Evolutionary conservation across 768 basidiomycete species (phyloP), one percentile per base, ranked within the genome.

Genomic region (Multifurca ochricompacta): DNA sequence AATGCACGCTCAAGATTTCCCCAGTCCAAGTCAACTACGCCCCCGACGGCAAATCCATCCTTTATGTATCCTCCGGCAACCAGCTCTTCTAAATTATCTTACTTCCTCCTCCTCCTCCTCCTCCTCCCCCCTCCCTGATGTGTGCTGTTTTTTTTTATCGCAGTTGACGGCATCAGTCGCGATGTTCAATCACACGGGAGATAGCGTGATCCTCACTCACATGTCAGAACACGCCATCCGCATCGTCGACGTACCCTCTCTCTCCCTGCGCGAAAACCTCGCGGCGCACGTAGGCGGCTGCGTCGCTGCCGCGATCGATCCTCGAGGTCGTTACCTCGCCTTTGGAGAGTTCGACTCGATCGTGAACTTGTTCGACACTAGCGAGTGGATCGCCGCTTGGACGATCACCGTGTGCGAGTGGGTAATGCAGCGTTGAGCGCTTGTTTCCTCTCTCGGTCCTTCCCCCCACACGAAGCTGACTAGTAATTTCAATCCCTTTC

Each of bases 211-310:
- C 37, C 67, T 84, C 30, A 82, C 82, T 0, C 78, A 83, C 64
- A 74, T 81, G 60, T 73, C 78, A 32, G 79, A 85, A 56, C 79
- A 82, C 55, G 76, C 77, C 0, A 72, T 90, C 39, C 81, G 83
- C 27, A 78, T 87, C 8, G 69, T 87, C 64, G 81, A 85, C 59
- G 87, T 81, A 60, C 86, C 87, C 6, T 76, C 77, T 13, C 67
- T 89, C 30, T 66, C 71, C 4, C 60, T 82, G 16, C 70, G 79
- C 30, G 83, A 85, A 62, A 80, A 73, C 57, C 78, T 78, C 10
- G 80, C 84, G 1, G 86, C 87, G 11, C 88, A 91, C 63, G 85
- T 89, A 2, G 85, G 85, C 10, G 87, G 87, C n/a, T 87, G 86
- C 60, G 71, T 81, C 10, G 83, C 86, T 3, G 75, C 86, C 34